Percentiles rank a stretch among this genome's conserved stretches.
phyloP scores from a whole-genome alignment of 1,284 basidiomycete species.

The Leccinum subatratum region DNA sequence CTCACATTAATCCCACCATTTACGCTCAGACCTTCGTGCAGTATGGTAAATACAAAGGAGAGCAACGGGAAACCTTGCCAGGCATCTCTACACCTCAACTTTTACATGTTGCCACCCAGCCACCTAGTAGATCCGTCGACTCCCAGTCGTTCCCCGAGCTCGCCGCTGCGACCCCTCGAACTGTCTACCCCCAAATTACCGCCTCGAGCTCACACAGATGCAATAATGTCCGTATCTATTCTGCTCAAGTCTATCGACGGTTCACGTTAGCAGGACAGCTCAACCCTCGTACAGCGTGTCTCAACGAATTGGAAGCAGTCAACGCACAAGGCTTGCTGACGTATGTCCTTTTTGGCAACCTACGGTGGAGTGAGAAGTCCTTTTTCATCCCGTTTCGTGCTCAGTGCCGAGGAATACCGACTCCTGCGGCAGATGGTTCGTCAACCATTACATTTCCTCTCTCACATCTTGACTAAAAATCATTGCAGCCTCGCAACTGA shows the following conservation, averaged over 20 bases:
- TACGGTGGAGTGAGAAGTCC: not conserved
- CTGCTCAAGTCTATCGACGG: conserved; percentile 14
- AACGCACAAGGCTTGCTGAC: conserved; percentile 72
- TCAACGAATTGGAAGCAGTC: conserved; percentile 71
- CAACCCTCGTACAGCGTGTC: conserved; percentile 67
- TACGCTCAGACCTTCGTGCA: conserved; percentile 27
- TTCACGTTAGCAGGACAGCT: conserved; percentile 37
- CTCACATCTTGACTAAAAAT: conserved; percentile 8
- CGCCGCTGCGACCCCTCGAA: conserved; percentile 25
- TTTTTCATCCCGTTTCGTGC: conserved; percentile 15
- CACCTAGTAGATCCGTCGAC: conserved; percentile 22
- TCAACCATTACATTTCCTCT: not conserved
- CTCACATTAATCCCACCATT: conserved; percentile 19
- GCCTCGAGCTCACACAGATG: conserved; percentile 48
- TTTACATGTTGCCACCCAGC: conserved; percentile 19
- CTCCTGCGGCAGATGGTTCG: conserved; percentile 13
- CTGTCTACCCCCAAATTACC: conserved; percentile 18
- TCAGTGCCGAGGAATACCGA: conserved; percentile 59
- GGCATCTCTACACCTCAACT: conserved; percentile 24
- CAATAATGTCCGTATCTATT: conserved; percentile 56
- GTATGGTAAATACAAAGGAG: conserved; percentile 65
- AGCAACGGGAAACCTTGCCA: conserved; percentile 46
- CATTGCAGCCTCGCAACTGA: conserved; percentile 23
- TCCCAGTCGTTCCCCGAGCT: conserved; percentile 15
- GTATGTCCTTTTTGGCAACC: conserved; percentile 40